phyloP scores from a whole-genome alignment of 805 yeast species.

The Ogataea populi-albae region DNA sequence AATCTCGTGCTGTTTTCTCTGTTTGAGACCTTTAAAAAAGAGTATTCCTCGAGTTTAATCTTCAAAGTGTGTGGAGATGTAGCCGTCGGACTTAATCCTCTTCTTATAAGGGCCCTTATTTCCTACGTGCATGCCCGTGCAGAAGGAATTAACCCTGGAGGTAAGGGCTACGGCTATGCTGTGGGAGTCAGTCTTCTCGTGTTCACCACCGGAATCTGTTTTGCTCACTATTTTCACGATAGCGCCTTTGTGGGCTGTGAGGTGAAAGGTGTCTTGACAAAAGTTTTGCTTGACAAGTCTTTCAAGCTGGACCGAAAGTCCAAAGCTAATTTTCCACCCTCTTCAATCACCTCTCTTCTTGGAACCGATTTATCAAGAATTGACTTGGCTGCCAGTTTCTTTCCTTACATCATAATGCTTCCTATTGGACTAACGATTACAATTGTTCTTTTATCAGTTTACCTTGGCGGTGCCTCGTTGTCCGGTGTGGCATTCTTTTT shows the following conservation, averaged over 20 bases:
- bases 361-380: constrained; percentile 81
- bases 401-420: constrained; percentile 60
- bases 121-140: constrained; percentile 56
- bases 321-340: constrained; percentile 57
- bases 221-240: constrained; percentile 63
- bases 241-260: constrained; percentile 67
- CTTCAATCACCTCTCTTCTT: constrained; percentile 71
- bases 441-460: constrained; percentile 58
- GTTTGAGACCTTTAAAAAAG: constrained; percentile 47
- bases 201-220: constrained; percentile 42
- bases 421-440: constrained; percentile 64
- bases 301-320: constrained; percentile 58
- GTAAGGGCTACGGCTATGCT: constrained; percentile 70
- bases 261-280: constrained; percentile 66
- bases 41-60: constrained; percentile 39
- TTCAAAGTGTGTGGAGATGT: constrained; percentile 46
- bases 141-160: constrained; percentile 42
- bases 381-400: constrained; percentile 70
- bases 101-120: constrained; percentile 63
- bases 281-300: constrained; percentile 67
- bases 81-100: constrained; percentile 57
- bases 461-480: constrained; percentile 70
- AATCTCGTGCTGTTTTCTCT: constrained; percentile 45
- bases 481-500: constrained; percentile 62
- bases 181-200: constrained; percentile 64